Percentiles rank a stretch among this genome's conserved stretches.
Conservation (phyloP, 768 basidiomycete genomes). For the Suillus hirtellus region DNA sequence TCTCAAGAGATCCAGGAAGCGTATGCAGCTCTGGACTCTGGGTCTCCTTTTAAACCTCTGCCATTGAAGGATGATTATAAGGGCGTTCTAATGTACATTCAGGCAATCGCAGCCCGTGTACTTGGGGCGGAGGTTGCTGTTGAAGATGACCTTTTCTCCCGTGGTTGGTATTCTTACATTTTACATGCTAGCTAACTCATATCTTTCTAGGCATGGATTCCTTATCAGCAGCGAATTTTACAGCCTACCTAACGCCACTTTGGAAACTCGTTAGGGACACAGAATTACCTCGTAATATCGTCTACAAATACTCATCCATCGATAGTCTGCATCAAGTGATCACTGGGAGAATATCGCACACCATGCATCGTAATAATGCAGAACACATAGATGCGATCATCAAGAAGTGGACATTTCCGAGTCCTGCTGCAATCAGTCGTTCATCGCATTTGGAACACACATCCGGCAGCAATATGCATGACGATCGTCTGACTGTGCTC, state of each 20-base stretch:
- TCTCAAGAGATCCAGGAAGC: not conserved
- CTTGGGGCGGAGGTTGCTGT: not conserved
- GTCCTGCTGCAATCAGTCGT: not conserved
- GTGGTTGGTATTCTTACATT: not conserved
- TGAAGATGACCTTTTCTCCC: not conserved
- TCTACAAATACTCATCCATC: not conserved
- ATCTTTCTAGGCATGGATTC: not conserved
- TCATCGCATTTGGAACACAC: not conserved
- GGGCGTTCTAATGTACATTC: not conserved
- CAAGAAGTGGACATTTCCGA: not conserved
- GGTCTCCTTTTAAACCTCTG: not conserved
- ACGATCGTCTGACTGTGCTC: not conserved
- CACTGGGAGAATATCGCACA: not conserved
- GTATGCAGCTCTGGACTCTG: not conserved
- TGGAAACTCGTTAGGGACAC: not conserved
- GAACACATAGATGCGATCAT: not conserved
- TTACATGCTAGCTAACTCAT: not conserved
- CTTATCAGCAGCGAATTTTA: not conserved
- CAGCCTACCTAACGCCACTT: not conserved
- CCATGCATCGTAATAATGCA: not conserved
- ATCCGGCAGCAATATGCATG: not conserved
- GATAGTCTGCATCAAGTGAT: not conserved
- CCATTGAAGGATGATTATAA: not conserved
- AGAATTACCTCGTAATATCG: not conserved
- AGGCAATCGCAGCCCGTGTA: not conserved